phyloP scores from a whole-genome alignment of 257 asterid genomes.

The Capsicum baccatum region DNA sequence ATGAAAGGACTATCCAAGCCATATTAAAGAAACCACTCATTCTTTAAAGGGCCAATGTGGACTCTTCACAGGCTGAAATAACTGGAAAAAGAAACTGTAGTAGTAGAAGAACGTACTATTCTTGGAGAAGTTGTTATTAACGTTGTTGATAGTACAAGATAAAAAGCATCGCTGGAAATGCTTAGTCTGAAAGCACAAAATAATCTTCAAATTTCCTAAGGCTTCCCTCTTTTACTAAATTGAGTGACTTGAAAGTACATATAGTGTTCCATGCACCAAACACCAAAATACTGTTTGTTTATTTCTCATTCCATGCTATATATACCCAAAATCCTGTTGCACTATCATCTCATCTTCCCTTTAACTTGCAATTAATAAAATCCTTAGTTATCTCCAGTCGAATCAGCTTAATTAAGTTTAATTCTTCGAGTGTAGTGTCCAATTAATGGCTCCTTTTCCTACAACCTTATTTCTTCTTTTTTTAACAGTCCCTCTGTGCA shows the following conservation, averaged over 20 bases:
- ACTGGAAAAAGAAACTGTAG: not conserved
- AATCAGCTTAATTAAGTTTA: not conserved
- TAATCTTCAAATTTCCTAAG: conserved; percentile 29
- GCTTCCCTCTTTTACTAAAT: conserved; percentile 8
- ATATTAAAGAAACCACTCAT: not conserved
- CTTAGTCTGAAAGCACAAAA: conserved; percentile 65
- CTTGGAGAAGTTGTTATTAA: not conserved
- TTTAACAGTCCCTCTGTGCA: conserved; percentile 36
- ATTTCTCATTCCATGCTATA: conserved; percentile 37
- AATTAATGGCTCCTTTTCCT: conserved; percentile 32
- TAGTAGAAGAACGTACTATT: not conserved
- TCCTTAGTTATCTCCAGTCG: not conserved
- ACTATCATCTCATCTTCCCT: conserved; percentile 33
- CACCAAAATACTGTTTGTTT: conserved; percentile 25
- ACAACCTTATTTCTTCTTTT: conserved; percentile 40
- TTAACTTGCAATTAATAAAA: not conserved
- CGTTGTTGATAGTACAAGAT: conserved; percentile 27
- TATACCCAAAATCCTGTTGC: conserved; percentile 37
- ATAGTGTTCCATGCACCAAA: conserved; percentile 41
- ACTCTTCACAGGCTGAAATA: not conserved
- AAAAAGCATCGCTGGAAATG: conserved; percentile 42
- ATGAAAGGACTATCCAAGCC: too few relatives aligned
- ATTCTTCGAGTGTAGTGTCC: too few relatives aligned
- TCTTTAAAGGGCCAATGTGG: not conserved
- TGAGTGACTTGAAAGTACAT: conserved; percentile 62